Percentiles rank a stretch among this genome's conserved stretches.
Conservation (phyloP, 805 yeast genomes). For the Yarrowia osloensis region DNA sequence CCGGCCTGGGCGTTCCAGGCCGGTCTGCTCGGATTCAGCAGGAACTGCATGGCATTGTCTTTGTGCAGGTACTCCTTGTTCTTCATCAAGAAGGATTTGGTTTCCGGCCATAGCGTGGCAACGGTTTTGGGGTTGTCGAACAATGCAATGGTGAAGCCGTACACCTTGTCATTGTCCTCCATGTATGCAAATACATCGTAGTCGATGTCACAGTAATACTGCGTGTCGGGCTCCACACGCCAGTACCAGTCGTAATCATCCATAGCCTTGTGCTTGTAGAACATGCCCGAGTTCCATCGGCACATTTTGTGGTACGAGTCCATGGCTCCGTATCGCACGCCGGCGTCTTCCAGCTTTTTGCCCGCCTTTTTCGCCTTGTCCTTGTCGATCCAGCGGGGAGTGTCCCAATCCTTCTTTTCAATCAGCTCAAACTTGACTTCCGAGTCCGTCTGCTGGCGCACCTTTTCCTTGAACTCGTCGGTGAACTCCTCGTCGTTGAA, state of each 20-base stretch:
- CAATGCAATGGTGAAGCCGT: conserved; percentile 83
- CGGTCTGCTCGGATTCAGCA: conserved; percentile 25
- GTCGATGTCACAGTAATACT: conserved; percentile 73
- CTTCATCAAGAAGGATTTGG: conserved; percentile 62
- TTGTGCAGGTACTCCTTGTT: conserved; percentile 65
- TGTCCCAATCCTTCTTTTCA: conserved; percentile 54
- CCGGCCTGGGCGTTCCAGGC: conserved; percentile 42
- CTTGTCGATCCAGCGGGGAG: conserved; percentile 58
- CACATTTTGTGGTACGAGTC: conserved; percentile 89
- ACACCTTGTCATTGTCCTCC: conserved; percentile 73
- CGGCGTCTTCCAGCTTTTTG: conserved; percentile 38
- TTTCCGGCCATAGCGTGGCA: conserved; percentile 77
- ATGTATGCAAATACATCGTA: conserved; percentile 81
- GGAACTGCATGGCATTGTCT: conserved; percentile 47
- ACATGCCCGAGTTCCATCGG: conserved; percentile 87
- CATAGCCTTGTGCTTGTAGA: conserved; percentile 75
- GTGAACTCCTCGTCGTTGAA: conserved; percentile 70
- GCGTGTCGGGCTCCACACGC: conserved; percentile 92
- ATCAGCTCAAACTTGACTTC: conserved; percentile 51
- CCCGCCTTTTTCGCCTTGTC: conserved; percentile 48
- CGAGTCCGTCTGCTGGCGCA: conserved; percentile 47
- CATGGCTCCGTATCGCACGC: conserved; percentile 65
- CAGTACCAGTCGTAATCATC: conserved; percentile 83
- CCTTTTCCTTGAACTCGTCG: conserved; percentile 53
- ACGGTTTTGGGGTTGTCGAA: conserved; percentile 84